A percentile compares a stretch with the other conserved stretches of the same genome.
Conservation (phyloP, 2,329 filamentous ascomycete species). For the Tolypocladium ophioglossoides region DNA sequence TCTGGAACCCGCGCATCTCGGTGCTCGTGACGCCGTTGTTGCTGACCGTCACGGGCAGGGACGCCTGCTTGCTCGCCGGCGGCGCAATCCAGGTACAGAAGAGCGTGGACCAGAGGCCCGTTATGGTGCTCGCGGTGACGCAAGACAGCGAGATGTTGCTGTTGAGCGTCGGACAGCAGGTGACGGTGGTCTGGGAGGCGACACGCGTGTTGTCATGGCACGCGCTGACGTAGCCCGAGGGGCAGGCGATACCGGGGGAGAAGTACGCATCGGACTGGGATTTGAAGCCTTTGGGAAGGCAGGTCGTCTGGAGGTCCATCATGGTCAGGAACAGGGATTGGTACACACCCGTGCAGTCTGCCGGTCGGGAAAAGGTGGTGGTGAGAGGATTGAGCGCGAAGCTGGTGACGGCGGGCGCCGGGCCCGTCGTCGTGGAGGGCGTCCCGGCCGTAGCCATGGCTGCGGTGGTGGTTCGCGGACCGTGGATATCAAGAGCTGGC, state of each 20-base stretch:
- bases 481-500: not conserved
- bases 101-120: slow-evolving; percentile 12
- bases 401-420: slow-evolving; percentile 7
- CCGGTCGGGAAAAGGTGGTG: slow-evolving; percentile 12
- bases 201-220: slow-evolving; percentile 16
- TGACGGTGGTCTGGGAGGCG: slow-evolving; percentile 19
- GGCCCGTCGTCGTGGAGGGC: not conserved
- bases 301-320: slow-evolving; percentile 16
- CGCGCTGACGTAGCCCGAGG: slow-evolving; percentile 17
- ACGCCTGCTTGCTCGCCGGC: slow-evolving; percentile 8
- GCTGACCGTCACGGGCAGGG: slow-evolving; percentile 14
- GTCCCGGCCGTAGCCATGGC: not conserved
- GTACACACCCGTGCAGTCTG: slow-evolving; percentile 12
- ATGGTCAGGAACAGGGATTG: slow-evolving; percentile 14
- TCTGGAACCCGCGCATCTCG: slow-evolving; percentile 8
- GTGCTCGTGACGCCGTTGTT: slow-evolving; percentile 12
- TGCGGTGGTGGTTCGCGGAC: not conserved
- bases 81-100: slow-evolving; percentile 24
- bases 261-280: slow-evolving; percentile 16
- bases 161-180: slow-evolving; percentile 21
- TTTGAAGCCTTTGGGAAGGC: slow-evolving; percentile 18
- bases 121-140: slow-evolving; percentile 12
- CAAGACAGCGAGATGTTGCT: slow-evolving; percentile 16
- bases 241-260: slow-evolving; percentile 20
- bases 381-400: slow-evolving; percentile 15